Percentiles rank a stretch among this genome's conserved stretches.
These are phyloP conservation scores for Corrigiola litoralis DNA, from an alignment of 179 eudicot species.

Conservation along the genomic window DNA sequence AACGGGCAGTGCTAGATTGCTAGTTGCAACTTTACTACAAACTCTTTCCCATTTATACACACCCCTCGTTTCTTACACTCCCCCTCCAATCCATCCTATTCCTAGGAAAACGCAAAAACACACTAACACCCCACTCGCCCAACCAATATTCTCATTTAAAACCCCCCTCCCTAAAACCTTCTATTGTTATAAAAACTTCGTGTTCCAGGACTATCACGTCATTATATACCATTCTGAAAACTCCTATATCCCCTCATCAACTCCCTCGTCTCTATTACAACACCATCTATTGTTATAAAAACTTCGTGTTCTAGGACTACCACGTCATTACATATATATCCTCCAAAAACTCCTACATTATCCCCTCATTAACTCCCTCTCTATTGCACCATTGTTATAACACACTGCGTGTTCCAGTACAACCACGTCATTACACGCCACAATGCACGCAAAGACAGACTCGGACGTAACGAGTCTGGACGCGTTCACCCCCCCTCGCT, in stretches of 20 bases:
- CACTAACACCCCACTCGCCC: neutral
- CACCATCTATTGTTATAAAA: too few species aligned
- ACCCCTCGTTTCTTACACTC: neutral
- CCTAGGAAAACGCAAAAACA: constrained; percentile 17
- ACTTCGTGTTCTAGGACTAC: too few species aligned
- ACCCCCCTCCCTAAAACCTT: neutral
- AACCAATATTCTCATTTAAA: neutral
- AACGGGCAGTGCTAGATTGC: neutral
- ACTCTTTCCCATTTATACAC: neutral
- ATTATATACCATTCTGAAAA: too few species aligned
- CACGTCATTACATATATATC: too few species aligned
- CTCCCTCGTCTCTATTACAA: too few species aligned
- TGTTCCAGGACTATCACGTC: too few species aligned
- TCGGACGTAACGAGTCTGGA: constrained; percentile 69
- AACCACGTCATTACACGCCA: too few species aligned
- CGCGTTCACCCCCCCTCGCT: constrained; percentile 60
- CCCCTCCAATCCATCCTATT: neutral
- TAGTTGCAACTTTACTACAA: neutral
- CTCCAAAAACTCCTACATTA: too few species aligned
- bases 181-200: too few species aligned
- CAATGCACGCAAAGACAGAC: constrained; percentile 73
- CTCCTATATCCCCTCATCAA: too few species aligned
- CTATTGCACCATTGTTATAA: neutral
- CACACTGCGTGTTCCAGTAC: neutral
- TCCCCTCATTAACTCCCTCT: neutral